Evolutionary conservation across 352 stramenopile genomes (phyloP).

Genomic region (Globisporangium middletonii): DNA sequence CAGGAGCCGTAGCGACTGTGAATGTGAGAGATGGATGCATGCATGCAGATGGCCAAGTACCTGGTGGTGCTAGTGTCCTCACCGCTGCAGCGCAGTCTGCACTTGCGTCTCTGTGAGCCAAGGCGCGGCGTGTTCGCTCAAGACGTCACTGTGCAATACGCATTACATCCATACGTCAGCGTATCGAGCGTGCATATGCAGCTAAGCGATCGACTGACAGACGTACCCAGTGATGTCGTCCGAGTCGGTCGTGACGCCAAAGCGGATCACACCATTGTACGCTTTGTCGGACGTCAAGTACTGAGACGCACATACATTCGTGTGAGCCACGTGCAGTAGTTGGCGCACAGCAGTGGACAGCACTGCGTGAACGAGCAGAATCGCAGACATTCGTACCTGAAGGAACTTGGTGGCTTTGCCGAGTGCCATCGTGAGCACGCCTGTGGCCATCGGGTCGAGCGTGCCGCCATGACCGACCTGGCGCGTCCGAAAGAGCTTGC

Average conservation of each 20-base stretch:
- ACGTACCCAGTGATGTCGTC: constrained; percentile 77
- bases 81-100: constrained; percentile 40
- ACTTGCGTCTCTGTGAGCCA: constrained; percentile 47
- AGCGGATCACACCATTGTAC: constrained; percentile 67
- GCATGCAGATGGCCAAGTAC: not conserved
- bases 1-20: not conserved
- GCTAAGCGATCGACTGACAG: not conserved
- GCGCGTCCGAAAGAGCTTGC: constrained; percentile 64
- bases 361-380: too few relatives aligned
- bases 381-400: constrained; percentile 31
- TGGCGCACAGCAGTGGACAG: too few relatives aligned
- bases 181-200: not conserved
- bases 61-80: too few relatives aligned
- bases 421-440: constrained; percentile 76
- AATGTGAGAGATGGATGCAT: constrained; percentile 2
- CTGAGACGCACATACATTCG: constrained; percentile 13
- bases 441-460: constrained; percentile 86
- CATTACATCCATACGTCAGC: too few relatives aligned
- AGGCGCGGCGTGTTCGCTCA: constrained; percentile 40
- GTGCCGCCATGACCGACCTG: constrained; percentile 79
- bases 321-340: too few relatives aligned
- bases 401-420: constrained; percentile 81
- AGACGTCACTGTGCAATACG: constrained; percentile 24
- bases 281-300: constrained; percentile 66
- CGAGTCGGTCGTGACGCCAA: constrained; percentile 71